These are phyloP conservation scores for Notholithocarpus densiflorus DNA, from an alignment of 306 rosid species.

Conservation along the genomic window DNA sequence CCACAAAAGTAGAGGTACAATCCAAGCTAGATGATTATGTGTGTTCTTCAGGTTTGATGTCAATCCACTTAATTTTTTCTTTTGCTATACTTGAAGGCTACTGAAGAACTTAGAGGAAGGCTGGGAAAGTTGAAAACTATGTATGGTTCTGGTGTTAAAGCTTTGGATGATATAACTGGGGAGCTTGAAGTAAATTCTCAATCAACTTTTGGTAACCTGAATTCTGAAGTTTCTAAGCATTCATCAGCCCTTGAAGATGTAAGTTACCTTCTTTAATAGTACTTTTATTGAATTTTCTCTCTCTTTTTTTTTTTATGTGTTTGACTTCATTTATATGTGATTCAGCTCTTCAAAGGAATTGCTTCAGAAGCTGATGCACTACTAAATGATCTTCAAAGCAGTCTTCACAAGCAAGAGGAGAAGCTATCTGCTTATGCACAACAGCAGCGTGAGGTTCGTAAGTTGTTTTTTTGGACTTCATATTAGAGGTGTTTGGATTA, in stretches of 20 bases:
- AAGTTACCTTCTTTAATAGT: conserved; percentile 21
- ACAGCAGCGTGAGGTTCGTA: conserved; percentile 80
- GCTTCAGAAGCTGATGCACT: conserved; percentile 91
- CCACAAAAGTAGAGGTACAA: conserved; percentile 74
- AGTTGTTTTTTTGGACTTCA: conserved; percentile 14
- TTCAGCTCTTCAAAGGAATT: conserved; percentile 88
- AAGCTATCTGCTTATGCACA: conserved; percentile 80
- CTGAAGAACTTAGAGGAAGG: conserved; percentile 79
- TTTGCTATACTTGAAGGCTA: conserved; percentile 61
- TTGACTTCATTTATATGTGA: conserved; percentile 41
- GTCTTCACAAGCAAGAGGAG: conserved; percentile 87
- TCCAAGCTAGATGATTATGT: conserved; percentile 9
- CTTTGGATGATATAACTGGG: conserved; percentile 73
- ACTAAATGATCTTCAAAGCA: conserved; percentile 80
- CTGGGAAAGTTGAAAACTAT: conserved; percentile 67
- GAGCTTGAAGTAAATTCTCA: conserved; percentile 82
- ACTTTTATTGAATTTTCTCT: not conserved
- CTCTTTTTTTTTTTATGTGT: not conserved
- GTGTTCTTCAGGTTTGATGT: conserved; percentile 3
- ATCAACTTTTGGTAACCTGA: conserved; percentile 72
- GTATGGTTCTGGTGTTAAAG: conserved; percentile 81
- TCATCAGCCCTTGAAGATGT: conserved; percentile 89
- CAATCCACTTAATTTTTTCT: not conserved
- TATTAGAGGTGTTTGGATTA: conserved; percentile 14
- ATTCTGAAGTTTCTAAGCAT: conserved; percentile 87